A percentile compares a stretch with the other conserved stretches of the same genome.
phyloP scores from a whole-genome alignment of 164 flowering plant genomes.

The Houttuynia cordata region DNA sequence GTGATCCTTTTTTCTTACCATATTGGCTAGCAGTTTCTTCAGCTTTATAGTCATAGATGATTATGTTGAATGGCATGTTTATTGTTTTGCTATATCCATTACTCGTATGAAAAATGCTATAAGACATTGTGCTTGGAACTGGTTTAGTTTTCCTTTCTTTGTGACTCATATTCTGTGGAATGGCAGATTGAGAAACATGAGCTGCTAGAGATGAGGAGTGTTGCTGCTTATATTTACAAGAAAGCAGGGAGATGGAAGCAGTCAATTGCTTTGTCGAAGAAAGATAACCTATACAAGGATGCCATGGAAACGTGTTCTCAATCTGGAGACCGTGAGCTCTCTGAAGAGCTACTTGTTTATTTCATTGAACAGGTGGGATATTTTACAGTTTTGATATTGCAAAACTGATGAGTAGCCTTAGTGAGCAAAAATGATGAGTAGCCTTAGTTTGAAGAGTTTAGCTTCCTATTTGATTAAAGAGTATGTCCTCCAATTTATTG shows the following conservation, averaged over 20 bases:
- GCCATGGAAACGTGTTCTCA: slow-evolving; percentile 98
- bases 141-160: neutral
- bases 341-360: slow-evolving; percentile 94
- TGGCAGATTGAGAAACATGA: slow-evolving; percentile 97
- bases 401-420: neutral
- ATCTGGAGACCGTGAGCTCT: slow-evolving; percentile 93
- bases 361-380: slow-evolving; percentile 73
- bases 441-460: no score
- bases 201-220: slow-evolving; percentile 98
- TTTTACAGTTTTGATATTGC: neutral
- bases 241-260: slow-evolving; percentile 98
- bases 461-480: no score
- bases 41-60: no score
- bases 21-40: no score
- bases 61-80: no score
- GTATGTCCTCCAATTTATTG: no score
- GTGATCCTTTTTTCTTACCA: no score
- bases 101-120: neutral
- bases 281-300: slow-evolving; percentile 89
- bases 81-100: no score
- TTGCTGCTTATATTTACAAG: slow-evolving; percentile 95
- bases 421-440: no score
- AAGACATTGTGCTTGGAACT: neutral
- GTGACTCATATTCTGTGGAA: neutral
- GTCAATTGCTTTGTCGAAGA: slow-evolving; percentile 96